Base-by-base conservation (phyloP, 2,329 filamentous ascomycete species). In the Cladobotryum protrusum region DNA sequence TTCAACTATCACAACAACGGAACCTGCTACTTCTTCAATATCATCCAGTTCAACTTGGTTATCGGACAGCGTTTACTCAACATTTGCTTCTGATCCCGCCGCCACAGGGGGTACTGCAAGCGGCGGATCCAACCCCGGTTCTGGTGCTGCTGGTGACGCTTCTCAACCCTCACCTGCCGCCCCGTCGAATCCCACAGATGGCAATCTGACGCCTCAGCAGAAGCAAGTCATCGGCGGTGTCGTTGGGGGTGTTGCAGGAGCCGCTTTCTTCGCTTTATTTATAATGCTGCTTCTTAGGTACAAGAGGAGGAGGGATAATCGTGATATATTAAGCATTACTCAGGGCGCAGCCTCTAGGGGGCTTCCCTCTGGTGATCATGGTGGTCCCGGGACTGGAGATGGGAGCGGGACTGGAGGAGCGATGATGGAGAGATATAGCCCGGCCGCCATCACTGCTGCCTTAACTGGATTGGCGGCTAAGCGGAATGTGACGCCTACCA, bases 201-300 rank as follows among this genome's bases (percentile, higher is more conserved):
- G 52, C 47, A 55, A 56, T 5, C 56, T 70, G 17, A 60, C 67
- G 2, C 54, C 61, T 1, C 61, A 66, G 45, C 61, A 69, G 47
- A 68, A 67, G 52, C 65, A 66, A 50, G 61, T 83, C 24, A 77
- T 80, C 7, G 79, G 79, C 1, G 74, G 79, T 32, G 77, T 83
- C 1, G 68, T 82, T 15, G 79, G 79, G 18, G 72, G 77, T 37
- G 62, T 85, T 32, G 81, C 81, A 14, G 82, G 81, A 15, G 63
- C 79, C 2, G 80, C 79, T 12, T 67, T 84, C 42, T 61, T 85
- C 44, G 64, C 79, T 4, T 61, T 83, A 4, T 61, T 83, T 17
- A 62, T 80, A 5, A 63, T 84, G 50, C 67, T 77, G 52, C 57
- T 76, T n/a, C 59, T 84, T 40, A 72, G 72, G 56, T 80, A 77